phyloP scores from a whole-genome alignment of 176 grass and related monocot genomes.

The Aegilops speltoides region DNA sequence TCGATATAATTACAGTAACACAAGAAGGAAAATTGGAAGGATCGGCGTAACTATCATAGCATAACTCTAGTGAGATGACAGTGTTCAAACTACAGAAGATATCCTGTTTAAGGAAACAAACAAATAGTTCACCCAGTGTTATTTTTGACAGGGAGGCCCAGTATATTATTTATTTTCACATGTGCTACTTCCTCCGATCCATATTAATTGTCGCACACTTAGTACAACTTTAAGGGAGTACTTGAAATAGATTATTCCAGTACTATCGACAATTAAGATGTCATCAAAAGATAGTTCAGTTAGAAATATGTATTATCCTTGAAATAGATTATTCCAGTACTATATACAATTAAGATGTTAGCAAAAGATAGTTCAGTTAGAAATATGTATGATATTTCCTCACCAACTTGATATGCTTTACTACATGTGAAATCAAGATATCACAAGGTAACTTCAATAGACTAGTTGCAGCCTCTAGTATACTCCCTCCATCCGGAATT shows the following conservation, averaged over 20 bases:
- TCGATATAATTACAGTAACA: not conserved
- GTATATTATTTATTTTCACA: slow-evolving; percentile 6
- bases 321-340: not conserved
- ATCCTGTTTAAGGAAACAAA: not conserved
- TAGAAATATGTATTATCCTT: no score
- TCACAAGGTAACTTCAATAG: not conserved
- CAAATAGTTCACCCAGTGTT: not conserved
- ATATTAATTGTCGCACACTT: no score
- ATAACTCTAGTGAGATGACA: not conserved
- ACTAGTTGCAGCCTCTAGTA: slow-evolving; percentile 6
- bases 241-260: no score
- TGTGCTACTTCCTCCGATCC: not conserved
- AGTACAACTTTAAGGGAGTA: no score
- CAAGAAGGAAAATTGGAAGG: not conserved
- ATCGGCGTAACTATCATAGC: not conserved
- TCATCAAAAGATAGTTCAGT: no score
- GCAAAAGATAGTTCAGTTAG: not conserved
- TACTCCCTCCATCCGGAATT: no score
- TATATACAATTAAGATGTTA: not conserved
- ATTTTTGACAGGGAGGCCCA: not conserved
- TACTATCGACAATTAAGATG: no score
- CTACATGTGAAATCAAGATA: not conserved
- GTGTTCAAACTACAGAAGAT: not conserved
- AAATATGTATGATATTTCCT: not conserved
- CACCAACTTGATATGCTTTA: not conserved